Percentiles rank a stretch among this genome's conserved stretches.
phyloP scores from a whole-genome alignment of 2,329 filamentous ascomycete genomes.

The Pseudocercospora vitis region DNA sequence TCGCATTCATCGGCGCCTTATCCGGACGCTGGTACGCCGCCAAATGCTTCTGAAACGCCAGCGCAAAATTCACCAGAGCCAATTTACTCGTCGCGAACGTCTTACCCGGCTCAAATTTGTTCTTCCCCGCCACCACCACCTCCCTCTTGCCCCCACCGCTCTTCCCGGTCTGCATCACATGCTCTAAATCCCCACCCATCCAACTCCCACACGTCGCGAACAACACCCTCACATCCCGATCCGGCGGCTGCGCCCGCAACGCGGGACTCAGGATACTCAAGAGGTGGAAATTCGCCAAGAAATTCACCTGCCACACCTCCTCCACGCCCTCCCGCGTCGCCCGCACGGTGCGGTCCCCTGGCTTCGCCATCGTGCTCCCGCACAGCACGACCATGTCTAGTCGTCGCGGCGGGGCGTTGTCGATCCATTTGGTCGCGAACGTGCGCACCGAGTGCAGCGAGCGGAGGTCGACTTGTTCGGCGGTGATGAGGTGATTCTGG shows the following conservation, averaged over 20 bases:
- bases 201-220: slow-evolving; percentile 87
- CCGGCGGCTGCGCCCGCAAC: slow-evolving; percentile 84
- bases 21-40: slow-evolving; percentile 82
- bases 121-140: slow-evolving; percentile 51
- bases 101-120: slow-evolving; percentile 45
- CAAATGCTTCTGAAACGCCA: slow-evolving; percentile 89
- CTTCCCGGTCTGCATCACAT: slow-evolving; percentile 45
- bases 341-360: slow-evolving; percentile 54
- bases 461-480: slow-evolving; percentile 87
- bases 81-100: slow-evolving; percentile 58
- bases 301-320: slow-evolving; percentile 91
- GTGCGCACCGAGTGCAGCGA: slow-evolving; percentile 86
- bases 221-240: slow-evolving; percentile 87
- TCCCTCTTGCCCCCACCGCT: slow-evolving; percentile 51
- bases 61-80: slow-evolving; percentile 83
- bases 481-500: slow-evolving; percentile 85
- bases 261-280: slow-evolving; percentile 89
- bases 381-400: slow-evolving; percentile 90
- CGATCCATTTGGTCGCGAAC: slow-evolving; percentile 97
- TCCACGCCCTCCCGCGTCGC: slow-evolving; percentile 76
- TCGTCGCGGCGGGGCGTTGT: slow-evolving; percentile 84
- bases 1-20: slow-evolving; percentile 74
- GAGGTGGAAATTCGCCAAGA: slow-evolving; percentile 91
- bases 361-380: slow-evolving; percentile 75
- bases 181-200: slow-evolving; percentile 70